A percentile compares a stretch with the other conserved stretches of the same genome.
phyloP scores from a whole-genome alignment of 495 filamentous ascomycete genomes.

The Penicillium samsonianum region DNA sequence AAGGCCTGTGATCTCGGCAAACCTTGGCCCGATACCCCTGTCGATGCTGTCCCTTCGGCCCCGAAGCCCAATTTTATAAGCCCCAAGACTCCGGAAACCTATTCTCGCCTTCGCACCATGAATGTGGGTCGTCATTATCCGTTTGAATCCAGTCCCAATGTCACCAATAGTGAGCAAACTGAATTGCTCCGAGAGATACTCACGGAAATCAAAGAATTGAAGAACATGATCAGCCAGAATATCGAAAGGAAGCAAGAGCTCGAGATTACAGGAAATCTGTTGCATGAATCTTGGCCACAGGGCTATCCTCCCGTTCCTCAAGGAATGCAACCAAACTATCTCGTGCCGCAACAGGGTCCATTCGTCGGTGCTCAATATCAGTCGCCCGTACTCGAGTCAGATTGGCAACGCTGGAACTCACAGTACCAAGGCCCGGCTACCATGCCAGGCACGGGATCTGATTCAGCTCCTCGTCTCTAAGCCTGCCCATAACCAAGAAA shows the following conservation, averaged over 20 bases:
- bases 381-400: not conserved
- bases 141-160: not conserved
- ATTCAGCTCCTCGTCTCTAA: not conserved
- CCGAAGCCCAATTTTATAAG: not conserved
- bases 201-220: not conserved
- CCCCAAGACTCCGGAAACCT: not conserved
- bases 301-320: not conserved
- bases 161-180: not conserved
- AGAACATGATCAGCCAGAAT: not conserved
- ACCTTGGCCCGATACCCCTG: not conserved
- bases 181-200: not conserved
- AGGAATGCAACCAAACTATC: not conserved
- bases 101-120: not conserved
- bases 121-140: not conserved
- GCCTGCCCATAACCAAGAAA: not conserved
- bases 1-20: not conserved
- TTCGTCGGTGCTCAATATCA: not conserved
- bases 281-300: not conserved
- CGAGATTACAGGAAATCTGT: not conserved
- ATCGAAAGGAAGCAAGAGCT: not conserved
- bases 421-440: not conserved
- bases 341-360: not conserved
- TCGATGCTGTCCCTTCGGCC: not conserved
- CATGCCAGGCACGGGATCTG: not conserved
- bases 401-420: not conserved